Base-by-base conservation (phyloP, 805 yeast genomes). In the Lachancea dasiensis region DNA sequence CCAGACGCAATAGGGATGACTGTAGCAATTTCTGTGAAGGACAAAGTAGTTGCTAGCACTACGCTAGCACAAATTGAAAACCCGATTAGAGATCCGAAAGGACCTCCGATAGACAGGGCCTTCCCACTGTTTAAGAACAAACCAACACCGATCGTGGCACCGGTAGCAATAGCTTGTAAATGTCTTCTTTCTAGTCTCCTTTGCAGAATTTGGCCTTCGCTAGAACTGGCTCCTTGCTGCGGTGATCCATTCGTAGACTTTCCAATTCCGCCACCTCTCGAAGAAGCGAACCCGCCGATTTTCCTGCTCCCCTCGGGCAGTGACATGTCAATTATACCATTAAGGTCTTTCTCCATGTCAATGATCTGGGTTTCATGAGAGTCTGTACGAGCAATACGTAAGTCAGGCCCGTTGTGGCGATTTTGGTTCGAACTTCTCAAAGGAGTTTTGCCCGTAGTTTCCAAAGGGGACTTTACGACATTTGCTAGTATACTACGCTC, bases 61-160 rank as follows among this genome's bases (percentile, higher is more conserved):
- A 79, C 70, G 31, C 76, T 58, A 11, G 89, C 89, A 51, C 84
- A 76, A 21, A 78, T 47, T 6, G 75, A 54, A 54, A 80, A 84
- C 1, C 84, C 75, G 21, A 82, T 60, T 32, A 80, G 55, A 17
- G 70, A 48, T 19, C 69, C 65, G 14, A 65, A 62, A 0, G 83
- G 81, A 14, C 86, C 86, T 42, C 78, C 79, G 23, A 65, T 61
- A 4, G 61, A 50, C 38, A 79, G 66, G 1, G 79, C 76, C 32
- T 65, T 63, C n/a, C 81, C 80, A 6, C 77, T 67, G 15, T 81
- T 79, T 39, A 77, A 65, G 43, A 78, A 77, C 41, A 77, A 60
- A 27, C 81, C 83, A 0, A 81, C 77, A 40, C 85, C 82, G 23
- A 79, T 70, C 30, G 79, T 68, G n/a, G 81, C 77, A 15, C 82